Evolutionary conservation across 805 yeast species (phyloP).

Genomic region (Kazachstania martiniae): DNA sequence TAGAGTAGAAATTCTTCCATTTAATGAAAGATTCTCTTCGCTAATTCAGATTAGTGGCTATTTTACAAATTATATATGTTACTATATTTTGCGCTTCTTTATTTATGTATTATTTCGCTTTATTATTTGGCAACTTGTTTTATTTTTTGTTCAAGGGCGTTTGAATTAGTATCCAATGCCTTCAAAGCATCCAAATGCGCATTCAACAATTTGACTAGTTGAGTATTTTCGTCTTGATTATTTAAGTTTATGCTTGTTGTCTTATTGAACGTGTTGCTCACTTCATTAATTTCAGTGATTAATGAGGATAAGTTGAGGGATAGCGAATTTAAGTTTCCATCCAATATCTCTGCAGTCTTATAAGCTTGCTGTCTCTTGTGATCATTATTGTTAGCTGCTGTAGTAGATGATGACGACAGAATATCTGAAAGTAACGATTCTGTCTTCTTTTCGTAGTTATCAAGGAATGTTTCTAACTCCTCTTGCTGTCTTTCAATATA

Average conservation of each 20-base stretch:
- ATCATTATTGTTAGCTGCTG: constrained; percentile 37
- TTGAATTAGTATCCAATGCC: constrained; percentile 72
- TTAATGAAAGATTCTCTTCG: too few relatives aligned
- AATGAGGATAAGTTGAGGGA: constrained; percentile 68
- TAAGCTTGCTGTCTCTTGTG: constrained; percentile 86
- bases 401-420: constrained; percentile 22
- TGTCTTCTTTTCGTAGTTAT: constrained; percentile 55
- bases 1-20: too few relatives aligned
- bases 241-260: constrained; percentile 32
- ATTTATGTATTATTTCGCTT: neutral
- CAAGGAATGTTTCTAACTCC: constrained; percentile 72
- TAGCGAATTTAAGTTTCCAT: constrained; percentile 66
- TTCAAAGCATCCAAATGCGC: constrained; percentile 83
- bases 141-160: constrained; percentile 55
- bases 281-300: constrained; percentile 73
- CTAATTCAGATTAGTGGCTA: too few relatives aligned
- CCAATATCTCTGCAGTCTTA: constrained; percentile 73
- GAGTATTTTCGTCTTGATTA: constrained; percentile 36
- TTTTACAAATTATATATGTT: too few relatives aligned
- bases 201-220: constrained; percentile 71
- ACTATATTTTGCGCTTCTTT: too few relatives aligned
- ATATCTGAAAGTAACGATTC: constrained; percentile 30
- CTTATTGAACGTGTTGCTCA: constrained; percentile 69
- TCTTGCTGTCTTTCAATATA: constrained; percentile 89
- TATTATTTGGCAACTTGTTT: constrained; percentile 8